These are phyloP conservation scores for Suhomyces sp. DNA, from an alignment of 805 yeast genomes.

Conservation along the genomic window DNA sequence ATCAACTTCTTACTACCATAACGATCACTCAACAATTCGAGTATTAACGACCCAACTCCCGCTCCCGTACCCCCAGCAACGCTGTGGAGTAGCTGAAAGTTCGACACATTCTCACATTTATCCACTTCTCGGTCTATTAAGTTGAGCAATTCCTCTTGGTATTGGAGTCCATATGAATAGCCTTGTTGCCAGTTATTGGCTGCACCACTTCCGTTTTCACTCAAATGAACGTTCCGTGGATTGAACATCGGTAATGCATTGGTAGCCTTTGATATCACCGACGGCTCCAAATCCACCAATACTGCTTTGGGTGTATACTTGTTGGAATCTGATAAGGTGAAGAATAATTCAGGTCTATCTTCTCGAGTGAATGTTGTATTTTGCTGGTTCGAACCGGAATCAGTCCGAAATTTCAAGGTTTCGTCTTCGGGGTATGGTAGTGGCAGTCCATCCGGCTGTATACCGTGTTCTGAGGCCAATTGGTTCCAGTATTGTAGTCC, in stretches of 20 bases:
- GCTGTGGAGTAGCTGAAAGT: constrained; percentile 87
- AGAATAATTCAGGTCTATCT: constrained; percentile 83
- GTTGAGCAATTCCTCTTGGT: constrained; percentile 73
- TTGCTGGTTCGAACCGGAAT: constrained; percentile 5
- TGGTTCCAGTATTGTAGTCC: constrained; percentile 94
- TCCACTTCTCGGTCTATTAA: constrained; percentile 89
- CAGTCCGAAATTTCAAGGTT: constrained; percentile 5
- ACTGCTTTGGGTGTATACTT: constrained; percentile 88
- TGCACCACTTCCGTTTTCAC: constrained; percentile 87
- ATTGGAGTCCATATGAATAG: constrained; percentile 65
- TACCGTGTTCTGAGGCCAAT: constrained; percentile 83
- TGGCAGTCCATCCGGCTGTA: constrained; percentile 61
- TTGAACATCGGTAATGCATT: constrained; percentile 65
- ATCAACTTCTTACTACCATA: constrained; percentile 76
- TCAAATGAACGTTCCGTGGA: constrained; percentile 75
- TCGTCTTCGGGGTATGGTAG: constrained; percentile 32
- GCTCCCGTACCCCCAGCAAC: constrained; percentile 99
- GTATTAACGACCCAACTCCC: constrained; percentile 81
- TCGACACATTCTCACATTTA: constrained; percentile 83
- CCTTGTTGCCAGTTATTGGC: constrained; percentile 97
- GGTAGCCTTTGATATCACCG: constrained; percentile 68
- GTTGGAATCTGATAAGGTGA: constrained; percentile 69
- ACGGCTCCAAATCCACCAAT: constrained; percentile 85
- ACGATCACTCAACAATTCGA: constrained; percentile 78
- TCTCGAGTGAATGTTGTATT: too few relatives aligned